These are phyloP conservation scores for Teratosphaeria zuluensis DNA, from an alignment of 2,329 filamentous ascomycete species.

Conservation along the genomic window DNA sequence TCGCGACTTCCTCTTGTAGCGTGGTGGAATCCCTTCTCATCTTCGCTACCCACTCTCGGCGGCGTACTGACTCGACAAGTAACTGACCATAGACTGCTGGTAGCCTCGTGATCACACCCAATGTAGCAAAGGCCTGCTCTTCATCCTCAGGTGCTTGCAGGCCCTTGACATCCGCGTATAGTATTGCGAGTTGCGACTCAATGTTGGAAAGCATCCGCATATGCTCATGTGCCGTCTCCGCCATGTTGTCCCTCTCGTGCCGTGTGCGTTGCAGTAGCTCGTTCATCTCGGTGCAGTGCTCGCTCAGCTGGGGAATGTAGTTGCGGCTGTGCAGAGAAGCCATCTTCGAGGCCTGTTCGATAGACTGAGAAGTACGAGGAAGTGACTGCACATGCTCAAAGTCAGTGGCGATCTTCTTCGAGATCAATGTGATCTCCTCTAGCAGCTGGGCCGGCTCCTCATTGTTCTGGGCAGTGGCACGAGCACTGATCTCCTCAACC, in stretches of 20 bases:
- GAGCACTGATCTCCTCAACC: conserved; percentile 33
- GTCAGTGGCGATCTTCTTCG: conserved; percentile 78
- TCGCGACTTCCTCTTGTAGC: conserved; percentile 83
- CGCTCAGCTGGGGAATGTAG: conserved; percentile 50
- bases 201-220: conserved; percentile 78
- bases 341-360: conserved; percentile 54
- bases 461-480: conserved; percentile 11
- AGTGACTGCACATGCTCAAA: conserved; percentile 67
- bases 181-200: conserved; percentile 61
- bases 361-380: conserved; percentile 54
- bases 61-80: conserved; percentile 71
- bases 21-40: conserved; percentile 78
- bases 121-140: conserved; percentile 67
- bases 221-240: conserved; percentile 55
- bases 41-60: conserved; percentile 86
- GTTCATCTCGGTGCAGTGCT: conserved; percentile 48
- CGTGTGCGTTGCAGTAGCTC: conserved; percentile 42
- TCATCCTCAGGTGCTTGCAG: conserved; percentile 67
- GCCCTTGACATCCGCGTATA: conserved; percentile 62
- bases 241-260: conserved; percentile 58
- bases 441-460: conserved; percentile 60
- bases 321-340: conserved; percentile 55
- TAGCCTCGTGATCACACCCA: conserved; percentile 71
- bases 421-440: conserved; percentile 76
- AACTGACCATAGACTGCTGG: conserved; percentile 87